These are phyloP conservation scores for Talaromyces sp. DNA, from an alignment of 2,329 filamentous ascomycete species.

Conservation along the genomic window DNA sequence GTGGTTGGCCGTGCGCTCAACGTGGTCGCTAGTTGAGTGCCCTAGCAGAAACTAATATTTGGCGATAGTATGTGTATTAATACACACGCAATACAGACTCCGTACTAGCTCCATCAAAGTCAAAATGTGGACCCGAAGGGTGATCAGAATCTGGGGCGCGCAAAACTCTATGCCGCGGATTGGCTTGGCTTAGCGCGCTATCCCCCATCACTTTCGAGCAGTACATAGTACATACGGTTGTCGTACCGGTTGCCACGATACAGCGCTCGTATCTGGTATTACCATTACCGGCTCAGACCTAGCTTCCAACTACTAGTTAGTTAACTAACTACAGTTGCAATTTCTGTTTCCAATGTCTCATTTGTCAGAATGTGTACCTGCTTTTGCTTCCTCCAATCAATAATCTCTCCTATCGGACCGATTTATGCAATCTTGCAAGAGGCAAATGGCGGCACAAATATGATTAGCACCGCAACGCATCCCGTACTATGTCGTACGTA, in stretches of 20 bases:
- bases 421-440: not conserved
- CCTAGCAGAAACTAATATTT: not conserved
- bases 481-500: not conserved
- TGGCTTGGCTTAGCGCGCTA: slow-evolving; percentile 15
- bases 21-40: not conserved
- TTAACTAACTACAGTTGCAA: not conserved
- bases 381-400: not conserved
- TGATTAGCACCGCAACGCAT: not conserved
- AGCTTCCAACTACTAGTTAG: not conserved
- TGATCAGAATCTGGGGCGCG: slow-evolving; percentile 17
- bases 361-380: not conserved
- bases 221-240: not conserved
- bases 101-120: not conserved
- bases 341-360: not conserved
- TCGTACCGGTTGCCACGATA: not conserved
- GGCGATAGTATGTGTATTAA: not conserved
- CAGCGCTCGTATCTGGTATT: not conserved
- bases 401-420: not conserved
- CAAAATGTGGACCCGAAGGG: not conserved
- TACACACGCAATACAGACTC: not conserved
- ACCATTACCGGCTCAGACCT: not conserved
- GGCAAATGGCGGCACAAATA: not conserved
- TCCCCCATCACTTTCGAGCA: not conserved
- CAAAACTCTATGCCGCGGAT: slow-evolving; percentile 8
- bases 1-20: not conserved